Evolutionary conservation across 2,329 filamentous ascomycete species (phyloP), one percentile per base, ranked within the genome.

Genomic region (Xylaria multiplex): DNA sequence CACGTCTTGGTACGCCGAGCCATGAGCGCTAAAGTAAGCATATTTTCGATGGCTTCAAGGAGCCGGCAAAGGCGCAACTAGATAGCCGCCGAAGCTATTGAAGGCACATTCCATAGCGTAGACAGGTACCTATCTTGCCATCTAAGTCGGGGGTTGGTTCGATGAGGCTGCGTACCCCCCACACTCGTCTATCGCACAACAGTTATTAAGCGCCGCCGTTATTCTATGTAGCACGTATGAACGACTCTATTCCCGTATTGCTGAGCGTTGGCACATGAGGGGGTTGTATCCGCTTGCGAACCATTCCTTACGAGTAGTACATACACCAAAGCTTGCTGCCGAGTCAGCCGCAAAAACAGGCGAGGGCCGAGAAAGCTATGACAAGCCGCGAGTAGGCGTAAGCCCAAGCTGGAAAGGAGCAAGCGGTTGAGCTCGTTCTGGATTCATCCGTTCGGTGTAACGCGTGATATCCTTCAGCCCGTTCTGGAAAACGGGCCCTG

Each of bases 201-300:
- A 61, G 46, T 48, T 59, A 63, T 46, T 50, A 65, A 64, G 57
- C 64, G 61, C 49, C 37, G 55, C 54, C 61, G 54, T 67, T 45
- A 58, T 27, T 27, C 27, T 5, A 27, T 27, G 27, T 57, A 59
- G 54, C 37, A 52, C 43, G 58, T 49, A 56, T n/a, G 53, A 50
- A 53, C 30, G 13, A 45, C 61, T 49, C 27, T 43, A 27, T 48
- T 49, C 49, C n/a, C 53, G 59, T 32, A 49, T 66, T 42, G 64
- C 50, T 13, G 19, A 45, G 56, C 43, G 22, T 55, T 35, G 50
- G n/a, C 48, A 46, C 45, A 52, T 30, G 32, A 48, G 43, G 37
- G 52, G 48, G 50, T 54, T 22, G 40, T 52, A 64, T 66, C 52
- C 14, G 59, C 27, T 52, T 50, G 45, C n/a, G 55, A 60, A 50